Base-by-base conservation (phyloP, 352 stramenopile species). In the Thraustochytrium sp. region DNA sequence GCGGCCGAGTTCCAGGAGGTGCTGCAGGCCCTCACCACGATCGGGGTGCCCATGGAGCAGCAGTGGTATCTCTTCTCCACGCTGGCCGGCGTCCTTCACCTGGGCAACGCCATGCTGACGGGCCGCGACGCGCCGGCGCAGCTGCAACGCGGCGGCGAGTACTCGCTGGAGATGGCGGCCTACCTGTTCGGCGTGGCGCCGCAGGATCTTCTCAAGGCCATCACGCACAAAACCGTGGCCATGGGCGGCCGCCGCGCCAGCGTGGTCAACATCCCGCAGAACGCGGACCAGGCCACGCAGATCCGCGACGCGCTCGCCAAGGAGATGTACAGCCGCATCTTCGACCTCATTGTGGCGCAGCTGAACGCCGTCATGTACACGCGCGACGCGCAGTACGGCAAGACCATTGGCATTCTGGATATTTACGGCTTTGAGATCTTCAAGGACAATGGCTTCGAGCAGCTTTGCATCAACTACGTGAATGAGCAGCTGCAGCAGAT, bases 251-350 rank as follows among this genome's bases (percentile, higher is more conserved):
- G 75, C 21, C 55, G 75, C 42, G 75, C 40, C 37, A 68, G 34
- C 36, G 75, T 84, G 42, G 75, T 84, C 18, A 40, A 84, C 9
- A 54, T 84, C 31, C 75, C 75, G 29, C 75, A 84, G 31, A 84
- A 84, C 49, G 29, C 75, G 13, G 75, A 84, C 61, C 75, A 84
- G 61, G 75, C 75, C 18, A 83, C 75, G 21, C 75, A 84, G 61
- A 84, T 84, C 29, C 89, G 95, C 26, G 95, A 98, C 86, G 93
- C 95, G 2, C 89, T 99, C 46, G 94, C 95, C 29, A 99, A 98
- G 89, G 90, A 95, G 42, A 91, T 97, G 36, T 98, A 99, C 88
- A 96, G 93, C 0, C 97, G 95, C 87, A 91, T 98, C 84, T 99
- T 99, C 82, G 89, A 98, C 85, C 98, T 95, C 95, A 95, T 99